Percentiles rank a stretch among this genome's conserved stretches.
Evolutionary conservation across 2,329 filamentous ascomycete species (phyloP).

Genomic region (Zarea fungicola): DNA sequence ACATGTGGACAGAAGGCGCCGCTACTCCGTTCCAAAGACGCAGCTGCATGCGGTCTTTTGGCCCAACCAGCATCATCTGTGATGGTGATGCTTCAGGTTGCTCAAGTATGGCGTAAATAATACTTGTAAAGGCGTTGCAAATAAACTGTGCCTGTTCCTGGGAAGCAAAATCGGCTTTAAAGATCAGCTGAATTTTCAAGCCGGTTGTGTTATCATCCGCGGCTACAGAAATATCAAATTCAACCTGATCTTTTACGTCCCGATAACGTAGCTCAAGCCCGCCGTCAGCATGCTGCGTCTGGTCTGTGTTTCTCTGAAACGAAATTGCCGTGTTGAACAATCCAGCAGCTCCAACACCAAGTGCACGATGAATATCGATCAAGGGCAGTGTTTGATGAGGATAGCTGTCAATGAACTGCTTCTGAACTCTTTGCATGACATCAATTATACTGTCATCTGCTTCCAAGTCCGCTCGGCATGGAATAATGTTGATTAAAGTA

Average conservation of each 20-base stretch:
- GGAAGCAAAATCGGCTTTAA: not conserved
- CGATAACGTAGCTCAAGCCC: not conserved
- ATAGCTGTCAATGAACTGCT: constrained; percentile 4
- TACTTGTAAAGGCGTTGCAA: not conserved
- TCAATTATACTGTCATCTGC: not conserved
- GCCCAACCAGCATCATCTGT: not conserved
- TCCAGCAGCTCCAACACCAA: not conserved
- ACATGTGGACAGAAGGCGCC: not conserved
- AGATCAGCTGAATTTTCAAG: not conserved
- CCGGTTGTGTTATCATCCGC: not conserved
- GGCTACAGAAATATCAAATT: not conserved
- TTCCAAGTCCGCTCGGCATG: constrained; percentile 7
- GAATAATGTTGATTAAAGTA: constrained; percentile 11
- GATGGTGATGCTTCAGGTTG: not conserved
- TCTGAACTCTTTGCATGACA: not conserved
- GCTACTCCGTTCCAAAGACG: not conserved
- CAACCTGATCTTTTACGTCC: not conserved
- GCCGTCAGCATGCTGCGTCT: not conserved
- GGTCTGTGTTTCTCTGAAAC: constrained; percentile 3
- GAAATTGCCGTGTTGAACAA: constrained; percentile 10
- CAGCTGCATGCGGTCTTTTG: not conserved
- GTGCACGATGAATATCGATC: not conserved
- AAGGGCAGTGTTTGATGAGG: constrained; percentile 5
- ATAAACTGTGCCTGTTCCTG: not conserved
- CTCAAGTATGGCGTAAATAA: not conserved